Percentiles rank a stretch among this genome's conserved stretches.
phyloP scores from a whole-genome alignment of 2,329 filamentous ascomycete genomes.

The Alternaria tenuissima region DNA sequence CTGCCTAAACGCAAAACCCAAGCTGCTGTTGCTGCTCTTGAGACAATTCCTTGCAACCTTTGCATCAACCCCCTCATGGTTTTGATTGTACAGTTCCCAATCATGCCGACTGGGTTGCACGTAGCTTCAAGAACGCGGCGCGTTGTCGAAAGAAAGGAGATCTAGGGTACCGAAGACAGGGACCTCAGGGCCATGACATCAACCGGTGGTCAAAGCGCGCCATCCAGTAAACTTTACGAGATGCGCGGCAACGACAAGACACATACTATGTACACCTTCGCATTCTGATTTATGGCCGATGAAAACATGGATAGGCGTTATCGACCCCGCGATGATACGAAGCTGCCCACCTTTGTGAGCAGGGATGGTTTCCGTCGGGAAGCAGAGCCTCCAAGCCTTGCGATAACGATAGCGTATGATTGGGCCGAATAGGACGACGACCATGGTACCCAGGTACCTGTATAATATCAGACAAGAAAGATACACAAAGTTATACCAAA shows the following conservation, averaged over 20 bases:
- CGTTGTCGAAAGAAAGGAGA: background rate
- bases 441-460: background rate
- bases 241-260: background rate
- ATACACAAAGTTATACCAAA: background rate
- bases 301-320: background rate
- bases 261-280: background rate
- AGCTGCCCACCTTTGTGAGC: background rate
- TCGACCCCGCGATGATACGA: background rate
- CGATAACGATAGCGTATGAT: background rate
- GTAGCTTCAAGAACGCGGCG: background rate
- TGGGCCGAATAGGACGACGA: background rate
- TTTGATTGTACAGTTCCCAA: background rate
- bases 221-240: background rate
- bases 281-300: background rate
- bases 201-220: slow-evolving; percentile 1
- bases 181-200: background rate
- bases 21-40: background rate
- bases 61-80: background rate
- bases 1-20: background rate
- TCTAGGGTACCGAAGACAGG: background rate
- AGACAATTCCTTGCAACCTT: background rate
- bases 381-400: background rate
- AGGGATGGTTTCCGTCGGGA: slow-evolving; percentile 10
- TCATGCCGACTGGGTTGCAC: background rate
- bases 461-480: background rate